Evolutionary conservation across 2,329 filamentous ascomycete genomes (phyloP).

Genomic region (Eurotiales sp.): DNA sequence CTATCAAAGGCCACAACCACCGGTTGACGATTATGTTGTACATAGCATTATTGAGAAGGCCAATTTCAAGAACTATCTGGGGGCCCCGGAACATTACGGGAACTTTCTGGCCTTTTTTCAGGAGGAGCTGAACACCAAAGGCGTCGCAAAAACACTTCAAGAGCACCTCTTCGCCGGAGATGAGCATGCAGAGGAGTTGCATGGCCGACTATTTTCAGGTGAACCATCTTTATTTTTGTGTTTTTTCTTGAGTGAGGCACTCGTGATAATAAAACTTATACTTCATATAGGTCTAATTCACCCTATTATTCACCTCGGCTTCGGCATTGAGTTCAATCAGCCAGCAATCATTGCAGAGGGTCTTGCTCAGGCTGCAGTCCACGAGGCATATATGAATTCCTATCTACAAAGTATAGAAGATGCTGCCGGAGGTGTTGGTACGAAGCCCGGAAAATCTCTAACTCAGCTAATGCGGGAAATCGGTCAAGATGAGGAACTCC

Average conservation of each 20-base stretch:
- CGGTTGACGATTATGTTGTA: conserved; percentile 49
- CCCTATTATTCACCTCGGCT: conserved; percentile 80
- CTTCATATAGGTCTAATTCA: conserved; percentile 63
- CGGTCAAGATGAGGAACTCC: conserved; percentile 54
- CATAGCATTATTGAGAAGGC: conserved; percentile 55
- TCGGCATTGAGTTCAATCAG: conserved; percentile 77
- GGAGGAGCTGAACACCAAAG: conserved; percentile 61
- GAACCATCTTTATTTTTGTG: conserved; percentile 24
- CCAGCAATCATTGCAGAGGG: conserved; percentile 76
- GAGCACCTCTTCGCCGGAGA: conserved; percentile 68
- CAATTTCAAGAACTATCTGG: conserved; percentile 58
- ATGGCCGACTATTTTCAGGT: conserved; percentile 65
- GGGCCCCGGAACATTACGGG: conserved; percentile 62
- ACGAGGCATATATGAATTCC: conserved; percentile 53
- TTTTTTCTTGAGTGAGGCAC: neutral
- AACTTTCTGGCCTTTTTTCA: conserved; percentile 77
- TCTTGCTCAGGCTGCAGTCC: conserved; percentile 71
- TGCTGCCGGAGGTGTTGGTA: conserved; percentile 28
- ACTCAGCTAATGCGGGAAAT: conserved; percentile 61
- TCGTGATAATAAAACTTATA: neutral
- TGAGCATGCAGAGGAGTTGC: conserved; percentile 63
- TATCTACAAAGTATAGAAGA: conserved; percentile 49
- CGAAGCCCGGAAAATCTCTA: conserved; percentile 41
- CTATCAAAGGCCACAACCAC: conserved; percentile 61
- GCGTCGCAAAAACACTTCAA: conserved; percentile 59